Base-by-base conservation (phyloP, 2,329 filamentous ascomycete species). In the Fusarium pseudoanthophilum region DNA sequence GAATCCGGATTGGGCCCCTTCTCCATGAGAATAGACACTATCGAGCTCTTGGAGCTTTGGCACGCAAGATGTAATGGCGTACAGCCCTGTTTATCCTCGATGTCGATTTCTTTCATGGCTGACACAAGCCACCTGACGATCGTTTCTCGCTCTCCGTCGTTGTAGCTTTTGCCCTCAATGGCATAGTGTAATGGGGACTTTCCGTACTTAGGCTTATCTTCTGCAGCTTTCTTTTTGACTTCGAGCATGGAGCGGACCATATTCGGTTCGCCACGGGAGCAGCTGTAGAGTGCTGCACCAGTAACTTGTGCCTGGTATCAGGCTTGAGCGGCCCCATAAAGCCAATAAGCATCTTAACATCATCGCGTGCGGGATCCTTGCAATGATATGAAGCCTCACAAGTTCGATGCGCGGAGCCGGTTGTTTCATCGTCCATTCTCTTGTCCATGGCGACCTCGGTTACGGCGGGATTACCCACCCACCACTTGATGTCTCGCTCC, bases 221-320 rank as follows among this genome's bases (percentile, higher is more conserved):
- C 6, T 13, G 36, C 14, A 7, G 10, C 26, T n/a, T 40, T 5
- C 1, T 4, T 16, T 2, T 24, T 8, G 2, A 11, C 13, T 8
- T 18, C 10, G 4, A 45, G 42, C 16, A 18, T 26, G 1, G 4
- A 9, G 5, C 11, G 2, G 52, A 55, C 26, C 15, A 42, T 42
- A 5, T 28, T 7, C 10, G 21, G 20, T 30, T 40, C 24, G 7
- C 36, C 37, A 18, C 11, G 18, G 14, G 26, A 42, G 14, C 36
- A 4, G n/a, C 59, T 4, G 37, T 61, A 30, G 48, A 61, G 18
- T 55, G 24, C 21, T 61, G 48, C 1, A 55, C 59, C 2, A 30
- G 28, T 18, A 61, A 11, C 10, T 6, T 55, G 7, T 18, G 14
- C 7, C 11, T 28, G 4, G 7, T 20, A 4, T 4, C 21, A 11